A percentile compares a stretch with the other conserved stretches of the same genome.
Conservation (phyloP, 2,329 filamentous ascomycete species). For the Trichophyton equinum region DNA sequence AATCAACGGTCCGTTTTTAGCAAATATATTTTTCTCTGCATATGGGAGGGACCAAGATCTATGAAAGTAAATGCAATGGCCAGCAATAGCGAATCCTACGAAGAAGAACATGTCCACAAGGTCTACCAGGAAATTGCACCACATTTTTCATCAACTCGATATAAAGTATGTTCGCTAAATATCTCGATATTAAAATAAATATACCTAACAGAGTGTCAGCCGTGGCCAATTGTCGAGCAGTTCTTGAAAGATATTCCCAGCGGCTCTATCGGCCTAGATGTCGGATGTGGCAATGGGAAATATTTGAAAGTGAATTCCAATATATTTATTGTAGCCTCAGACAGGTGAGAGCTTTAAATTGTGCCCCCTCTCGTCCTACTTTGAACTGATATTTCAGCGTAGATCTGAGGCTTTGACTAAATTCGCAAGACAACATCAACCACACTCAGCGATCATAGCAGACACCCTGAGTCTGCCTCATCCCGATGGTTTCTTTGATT, state of each 20-base stretch:
- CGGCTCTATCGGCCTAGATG: conserved; percentile 72
- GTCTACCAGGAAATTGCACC: conserved; percentile 57
- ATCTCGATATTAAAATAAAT: background rate
- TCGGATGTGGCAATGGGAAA: conserved; percentile 96
- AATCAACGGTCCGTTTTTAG: too few relatives aligned
- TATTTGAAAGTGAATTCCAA: conserved; percentile 68
- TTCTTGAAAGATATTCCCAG: conserved; percentile 56
- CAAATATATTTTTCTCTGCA: background rate
- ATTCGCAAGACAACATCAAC: conserved; percentile 46
- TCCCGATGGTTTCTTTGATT: conserved; percentile 54
- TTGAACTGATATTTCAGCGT: background rate
- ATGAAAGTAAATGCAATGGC: background rate
- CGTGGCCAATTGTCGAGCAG: conserved; percentile 79
- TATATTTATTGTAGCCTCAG: conserved; percentile 71
- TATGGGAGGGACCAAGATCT: background rate
- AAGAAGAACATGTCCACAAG: conserved; percentile 74
- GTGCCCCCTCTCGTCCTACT: conserved; percentile 6
- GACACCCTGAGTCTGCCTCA: conserved; percentile 79
- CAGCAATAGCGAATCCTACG: conserved; percentile 43
- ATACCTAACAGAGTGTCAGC: conserved; percentile 34
- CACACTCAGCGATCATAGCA: conserved; percentile 61
- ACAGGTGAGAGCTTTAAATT: conserved; percentile 48
- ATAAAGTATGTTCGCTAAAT: conserved; percentile 40
- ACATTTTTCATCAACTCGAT: conserved; percentile 42
- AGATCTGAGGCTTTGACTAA: conserved; percentile 47